A percentile compares a stretch with the other conserved stretches of the same genome.
These are phyloP conservation scores for Trichoderma harzianum DNA, from an alignment of 2,329 filamentous ascomycete genomes.

Conservation along the genomic window DNA sequence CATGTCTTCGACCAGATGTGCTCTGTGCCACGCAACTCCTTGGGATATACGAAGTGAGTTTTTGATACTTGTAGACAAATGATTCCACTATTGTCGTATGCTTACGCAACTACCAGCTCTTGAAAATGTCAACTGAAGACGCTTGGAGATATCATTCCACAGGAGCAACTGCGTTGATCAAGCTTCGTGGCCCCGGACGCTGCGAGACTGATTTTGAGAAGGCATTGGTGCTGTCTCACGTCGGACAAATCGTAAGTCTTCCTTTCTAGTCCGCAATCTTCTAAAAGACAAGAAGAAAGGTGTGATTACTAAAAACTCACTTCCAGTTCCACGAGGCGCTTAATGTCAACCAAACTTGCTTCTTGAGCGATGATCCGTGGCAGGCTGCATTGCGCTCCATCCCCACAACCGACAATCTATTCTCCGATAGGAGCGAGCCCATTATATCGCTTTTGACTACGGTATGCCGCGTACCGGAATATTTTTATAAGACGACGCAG, in stretches of 20 bases:
- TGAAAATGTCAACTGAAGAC: slow-evolving; percentile 10
- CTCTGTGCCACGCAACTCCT: slow-evolving; percentile 10
- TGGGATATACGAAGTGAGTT: slow-evolving; percentile 6
- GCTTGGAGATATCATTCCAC: slow-evolving; percentile 4
- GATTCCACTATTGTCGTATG: background rate
- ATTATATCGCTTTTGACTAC: background rate
- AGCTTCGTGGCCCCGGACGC: slow-evolving; percentile 9
- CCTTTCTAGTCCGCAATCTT: background rate
- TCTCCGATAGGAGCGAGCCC: slow-evolving; percentile 5
- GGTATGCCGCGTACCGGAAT: background rate
- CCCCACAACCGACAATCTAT: slow-evolving; percentile 6
- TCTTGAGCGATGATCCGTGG: background rate
- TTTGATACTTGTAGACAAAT: background rate
- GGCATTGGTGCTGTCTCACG: slow-evolving; percentile 4
- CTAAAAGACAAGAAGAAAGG: background rate
- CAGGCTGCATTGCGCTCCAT: background rate
- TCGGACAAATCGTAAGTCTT: slow-evolving; percentile 15
- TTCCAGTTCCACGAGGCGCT: slow-evolving; percentile 6
- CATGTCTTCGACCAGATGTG: background rate
- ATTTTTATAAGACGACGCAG: slow-evolving; percentile 1
- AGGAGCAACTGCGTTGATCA: slow-evolving; percentile 2
- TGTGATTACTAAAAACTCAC: background rate
- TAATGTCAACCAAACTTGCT: background rate
- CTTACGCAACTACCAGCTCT: background rate
- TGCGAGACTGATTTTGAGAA: slow-evolving; percentile 10